Percentiles rank a stretch among this genome's conserved stretches.
Conservation (phyloP, 2,329 filamentous ascomycete genomes). For the Aureobasidium sp. region DNA sequence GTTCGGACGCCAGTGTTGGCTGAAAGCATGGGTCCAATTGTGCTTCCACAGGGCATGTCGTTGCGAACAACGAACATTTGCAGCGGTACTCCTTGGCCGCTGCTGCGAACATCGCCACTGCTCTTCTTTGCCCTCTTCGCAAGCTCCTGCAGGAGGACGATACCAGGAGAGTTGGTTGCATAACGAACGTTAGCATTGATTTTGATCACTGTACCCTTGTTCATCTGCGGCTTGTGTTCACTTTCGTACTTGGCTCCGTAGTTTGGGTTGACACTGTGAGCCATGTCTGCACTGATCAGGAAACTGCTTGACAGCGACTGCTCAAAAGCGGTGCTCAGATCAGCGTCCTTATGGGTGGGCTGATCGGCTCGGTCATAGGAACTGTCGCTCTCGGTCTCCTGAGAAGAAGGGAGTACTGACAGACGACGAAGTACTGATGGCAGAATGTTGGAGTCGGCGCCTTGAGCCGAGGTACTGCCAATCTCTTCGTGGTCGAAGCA, state of each 20-base stretch:
- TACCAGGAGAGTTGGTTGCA: slow-evolving; percentile 91
- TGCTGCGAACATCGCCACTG: slow-evolving; percentile 37
- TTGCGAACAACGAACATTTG: slow-evolving; percentile 96
- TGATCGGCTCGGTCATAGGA: slow-evolving; percentile 55
- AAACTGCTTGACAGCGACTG: slow-evolving; percentile 87
- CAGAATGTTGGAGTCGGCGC: slow-evolving; percentile 85
- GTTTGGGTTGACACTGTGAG: slow-evolving; percentile 92
- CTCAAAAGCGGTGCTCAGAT: slow-evolving; percentile 76
- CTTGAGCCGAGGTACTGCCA: slow-evolving; percentile 84
- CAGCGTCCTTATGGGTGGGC: slow-evolving; percentile 37
- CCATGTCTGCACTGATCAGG: slow-evolving; percentile 95
- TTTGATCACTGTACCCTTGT: slow-evolving; percentile 94
- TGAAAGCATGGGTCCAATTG: slow-evolving; percentile 89
- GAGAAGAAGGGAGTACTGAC: slow-evolving; percentile 62
- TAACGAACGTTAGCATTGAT: slow-evolving; percentile 97
- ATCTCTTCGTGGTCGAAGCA: slow-evolving; percentile 99
- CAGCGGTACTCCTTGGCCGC: slow-evolving; percentile 63
- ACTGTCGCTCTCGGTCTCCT: slow-evolving; percentile 48
- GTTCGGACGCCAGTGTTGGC: slow-evolving; percentile 81
- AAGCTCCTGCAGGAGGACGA: slow-evolving; percentile 83
- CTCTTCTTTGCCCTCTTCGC: slow-evolving; percentile 52
- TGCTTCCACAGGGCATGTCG: slow-evolving; percentile 88
- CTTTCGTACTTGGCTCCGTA: slow-evolving; percentile 86
- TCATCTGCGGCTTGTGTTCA: slow-evolving; percentile 88
- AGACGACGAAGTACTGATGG: slow-evolving; percentile 80